phyloP scores from a whole-genome alignment of 2,329 filamentous ascomycete genomes.

The Chalaropsis thielavioides region DNA sequence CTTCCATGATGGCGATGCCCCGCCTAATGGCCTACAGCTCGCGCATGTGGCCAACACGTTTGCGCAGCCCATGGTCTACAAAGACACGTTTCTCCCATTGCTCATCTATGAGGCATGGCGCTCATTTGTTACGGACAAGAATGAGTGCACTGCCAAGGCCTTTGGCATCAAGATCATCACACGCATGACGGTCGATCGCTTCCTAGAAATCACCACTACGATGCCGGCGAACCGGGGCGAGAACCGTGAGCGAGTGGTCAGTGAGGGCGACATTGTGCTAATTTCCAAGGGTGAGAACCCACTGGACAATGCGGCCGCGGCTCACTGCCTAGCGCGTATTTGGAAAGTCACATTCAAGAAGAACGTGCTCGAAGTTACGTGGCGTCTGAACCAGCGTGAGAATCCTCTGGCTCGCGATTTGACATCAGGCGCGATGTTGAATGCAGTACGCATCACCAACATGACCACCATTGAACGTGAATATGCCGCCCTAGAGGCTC shows the following conservation, averaged over 20 bases:
- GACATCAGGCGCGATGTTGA: slow-evolving; percentile 53
- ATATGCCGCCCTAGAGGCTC: slow-evolving; percentile 75
- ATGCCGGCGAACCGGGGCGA: slow-evolving; percentile 41
- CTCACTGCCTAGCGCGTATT: slow-evolving; percentile 77
- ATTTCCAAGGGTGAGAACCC: slow-evolving; percentile 63
- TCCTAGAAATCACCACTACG: slow-evolving; percentile 77
- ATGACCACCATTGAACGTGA: slow-evolving; percentile 92
- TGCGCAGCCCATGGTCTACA: slow-evolving; percentile 61
- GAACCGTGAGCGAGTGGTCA: slow-evolving; percentile 47
- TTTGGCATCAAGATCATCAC: slow-evolving; percentile 82
- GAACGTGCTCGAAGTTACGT: slow-evolving; percentile 68
- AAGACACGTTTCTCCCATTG: slow-evolving; percentile 78
- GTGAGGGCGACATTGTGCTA: slow-evolving; percentile 79
- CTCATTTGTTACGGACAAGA: slow-evolving; percentile 75
- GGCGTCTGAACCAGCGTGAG: slow-evolving; percentile 57
- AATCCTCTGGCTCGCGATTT: slow-evolving; percentile 49
- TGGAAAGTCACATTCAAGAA: slow-evolving; percentile 70
- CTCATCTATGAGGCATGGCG: slow-evolving; percentile 92
- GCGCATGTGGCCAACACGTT: slow-evolving; percentile 66
- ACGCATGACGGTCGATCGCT: slow-evolving; percentile 80
- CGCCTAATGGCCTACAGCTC: slow-evolving; percentile 62
- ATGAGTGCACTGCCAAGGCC: slow-evolving; percentile 65
- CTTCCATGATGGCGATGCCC: slow-evolving; percentile 76
- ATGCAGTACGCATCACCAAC: slow-evolving; percentile 73
- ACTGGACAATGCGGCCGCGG: slow-evolving; percentile 46